These are phyloP conservation scores for Forsythia viridissima DNA, from an alignment of 257 asterid genomes.

Conservation along the genomic window DNA sequence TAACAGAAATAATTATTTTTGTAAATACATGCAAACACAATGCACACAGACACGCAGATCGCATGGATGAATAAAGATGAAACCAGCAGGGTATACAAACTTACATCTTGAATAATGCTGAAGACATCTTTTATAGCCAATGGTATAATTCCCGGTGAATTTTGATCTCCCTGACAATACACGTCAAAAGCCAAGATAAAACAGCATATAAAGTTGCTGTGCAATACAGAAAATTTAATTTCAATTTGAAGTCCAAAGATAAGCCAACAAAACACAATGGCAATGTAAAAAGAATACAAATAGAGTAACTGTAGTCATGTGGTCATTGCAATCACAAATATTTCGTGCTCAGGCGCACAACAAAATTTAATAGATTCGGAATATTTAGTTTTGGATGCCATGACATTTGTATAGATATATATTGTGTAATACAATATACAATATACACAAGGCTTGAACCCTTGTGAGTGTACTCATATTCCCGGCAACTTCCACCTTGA, in stretches of 20 bases:
- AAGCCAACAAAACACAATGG: slow-evolving; percentile 20
- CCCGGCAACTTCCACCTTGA: slow-evolving; percentile 2
- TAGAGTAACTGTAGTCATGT: neutral
- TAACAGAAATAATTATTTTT: neutral
- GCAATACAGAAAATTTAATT: neutral
- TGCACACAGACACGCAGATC: no score
- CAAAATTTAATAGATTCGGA: neutral
- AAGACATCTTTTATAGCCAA: slow-evolving; percentile 97
- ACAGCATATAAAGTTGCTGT: slow-evolving; percentile 16
- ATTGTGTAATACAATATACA: neutral
- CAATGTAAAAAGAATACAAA: neutral
- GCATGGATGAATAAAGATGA: neutral
- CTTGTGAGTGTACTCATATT: neutral
- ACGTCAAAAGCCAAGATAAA: slow-evolving; percentile 26
- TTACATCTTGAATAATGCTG: slow-evolving; percentile 97
- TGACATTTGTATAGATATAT: slow-evolving; percentile 2
- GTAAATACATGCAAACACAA: no score
- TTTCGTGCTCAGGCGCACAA: slow-evolving; percentile 22
- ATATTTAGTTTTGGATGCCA: slow-evolving; percentile 21
- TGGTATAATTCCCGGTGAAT: slow-evolving; percentile 91
- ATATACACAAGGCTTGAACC: slow-evolving; percentile 4
- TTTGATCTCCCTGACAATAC: slow-evolving; percentile 82
- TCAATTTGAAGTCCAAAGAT: neutral
- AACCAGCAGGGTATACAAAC: slow-evolving; percentile 28
- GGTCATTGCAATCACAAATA: slow-evolving; percentile 10